Evolutionary conservation across 345 rosid genomes (phyloP), one percentile per base, ranked within the genome.

Genomic region (Hibiscus trionum): DNA sequence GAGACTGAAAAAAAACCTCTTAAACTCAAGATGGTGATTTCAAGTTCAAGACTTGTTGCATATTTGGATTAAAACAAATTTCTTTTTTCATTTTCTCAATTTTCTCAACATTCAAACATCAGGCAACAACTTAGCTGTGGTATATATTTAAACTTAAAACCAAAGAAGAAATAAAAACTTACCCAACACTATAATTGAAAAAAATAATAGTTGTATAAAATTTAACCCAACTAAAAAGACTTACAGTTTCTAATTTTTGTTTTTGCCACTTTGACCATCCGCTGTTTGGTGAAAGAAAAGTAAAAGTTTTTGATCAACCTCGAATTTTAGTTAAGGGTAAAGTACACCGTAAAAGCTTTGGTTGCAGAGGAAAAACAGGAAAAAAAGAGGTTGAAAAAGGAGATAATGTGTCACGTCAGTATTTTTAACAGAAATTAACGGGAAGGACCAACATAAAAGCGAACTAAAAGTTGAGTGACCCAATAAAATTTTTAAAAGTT

Each of bases 81-180:
- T 4, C n/a, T 66, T 5, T 7, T 47, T 27, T 17, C 17, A 16
- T 66, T 15, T 27, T 7, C 26, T 59, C 24, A 49, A 26, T 26
- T 67, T 67, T 27, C 71, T 67, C 42, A 16, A 44, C 71, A 67
- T 49, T 59, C 59, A 67, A 67, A 49, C 59, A 67, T 49, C 57
- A 47, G 11, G 19, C 12, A 44, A 44, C 3, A 47, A 24, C 39
- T 66, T 15, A 49, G 2, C 16, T n/a, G 58, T 9, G 49, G 5
- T 24, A 46, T 11, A 16, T 8, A 27, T 15, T 49, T n/a, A n/a
- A n/a, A n/a, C n/a, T n/a, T n/a, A n/a, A n/a, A n/a, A n/a, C n/a
- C n/a, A n/a, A n/a, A n/a, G n/a, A n/a, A n/a, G n/a, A n/a, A n/a
- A n/a, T n/a, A n/a, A n/a, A n/a, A n/a, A n/a, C n/a, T n/a, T n/a